Base-by-base conservation (phyloP, 2,329 filamentous ascomycete genomes). In the Arachnopeziza araneosa region DNA sequence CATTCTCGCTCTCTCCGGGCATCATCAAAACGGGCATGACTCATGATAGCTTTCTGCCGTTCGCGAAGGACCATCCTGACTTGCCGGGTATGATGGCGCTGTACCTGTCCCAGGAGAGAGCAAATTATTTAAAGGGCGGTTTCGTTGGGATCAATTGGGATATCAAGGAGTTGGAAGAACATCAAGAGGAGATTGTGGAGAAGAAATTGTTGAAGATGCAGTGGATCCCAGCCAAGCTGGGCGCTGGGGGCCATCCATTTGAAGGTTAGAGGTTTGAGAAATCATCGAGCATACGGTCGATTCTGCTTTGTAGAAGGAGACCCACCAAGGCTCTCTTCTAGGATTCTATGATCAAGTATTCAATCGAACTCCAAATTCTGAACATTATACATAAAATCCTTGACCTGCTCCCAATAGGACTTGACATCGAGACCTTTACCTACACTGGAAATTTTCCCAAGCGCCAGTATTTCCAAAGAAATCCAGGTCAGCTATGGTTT, bases 1-100 rank as follows among this genome's bases (percentile, higher is more conserved):
- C 80, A 1, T 63, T 80, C 7, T 72, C 73, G 21, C 72, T 80
- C 2, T 77, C 81, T 64, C 79, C 79, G 0, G 80, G 79, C 2
- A 73, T 71, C n/a, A 73, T 80, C 2, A 69, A 69, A 66, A 81
- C 79, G 0, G 77, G 79, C 49, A 67, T 80, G 53, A 73, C 75
- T 1, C 50, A 52, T 0, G 54, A 53, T 0, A 8, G 50, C 0
- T 70, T 68, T 12, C 69, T 69, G 1, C 70, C 77, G 3, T 73
- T 69, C 55, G 69, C 71, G 1, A 69, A 67, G 50, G 72, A 73
- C 58, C 69, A 68, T 56, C 64, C 56, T 0, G 64, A 59, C 0
- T 63, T 74, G 26, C 68, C 72, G 1, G 72, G 67, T 1, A 69
- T 69, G 22, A 59, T 74, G 19, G 68, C 70, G 0, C 50, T 70